Conservation (phyloP, 1,284 basidiomycete species). For the Cutaneotrichosporon cyanovorans region DNA sequence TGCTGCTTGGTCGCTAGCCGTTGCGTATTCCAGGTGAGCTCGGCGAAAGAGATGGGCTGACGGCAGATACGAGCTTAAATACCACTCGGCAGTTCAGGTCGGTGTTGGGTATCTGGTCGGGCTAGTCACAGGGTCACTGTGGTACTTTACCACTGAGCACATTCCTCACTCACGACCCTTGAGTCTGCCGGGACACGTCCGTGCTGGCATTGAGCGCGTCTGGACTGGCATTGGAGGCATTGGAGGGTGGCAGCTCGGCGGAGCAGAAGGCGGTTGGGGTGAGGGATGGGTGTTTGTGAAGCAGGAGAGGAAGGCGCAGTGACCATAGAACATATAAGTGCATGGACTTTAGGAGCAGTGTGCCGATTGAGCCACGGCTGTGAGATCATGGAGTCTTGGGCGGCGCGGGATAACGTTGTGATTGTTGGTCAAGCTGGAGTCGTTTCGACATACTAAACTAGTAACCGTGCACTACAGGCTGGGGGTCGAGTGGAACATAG, state of each 20-base stretch:
- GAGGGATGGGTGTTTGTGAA: conserved; percentile 26
- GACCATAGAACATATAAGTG: too few relatives aligned
- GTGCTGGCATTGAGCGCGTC: conserved; percentile 19
- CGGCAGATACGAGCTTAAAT: conserved; percentile 36
- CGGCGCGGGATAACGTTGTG: too few relatives aligned
- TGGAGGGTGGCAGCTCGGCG: conserved; percentile 35
- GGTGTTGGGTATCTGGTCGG: conserved; percentile 34
- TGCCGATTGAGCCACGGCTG: too few relatives aligned
- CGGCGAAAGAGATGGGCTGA: neutral
- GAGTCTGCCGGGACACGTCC: conserved; percentile 18
- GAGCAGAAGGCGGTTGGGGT: conserved; percentile 34
- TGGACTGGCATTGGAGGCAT: conserved; percentile 37
- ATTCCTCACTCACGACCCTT: conserved; percentile 24
- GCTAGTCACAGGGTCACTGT: conserved; percentile 20
- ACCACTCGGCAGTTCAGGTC: conserved; percentile 39
- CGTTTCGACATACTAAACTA: too few relatives aligned
- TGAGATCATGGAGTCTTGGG: too few relatives aligned
- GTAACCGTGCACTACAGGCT: too few relatives aligned
- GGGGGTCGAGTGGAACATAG: too few relatives aligned
- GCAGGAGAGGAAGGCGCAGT: conserved; percentile 5
- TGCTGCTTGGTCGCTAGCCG: conserved; percentile 33
- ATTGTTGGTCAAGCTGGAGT: too few relatives aligned
- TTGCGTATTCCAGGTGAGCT: conserved; percentile 41
- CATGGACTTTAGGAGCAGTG: too few relatives aligned
- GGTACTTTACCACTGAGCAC: conserved; percentile 33